These are phyloP conservation scores for Clarireedia homoeocarpa DNA, from an alignment of 2,329 filamentous ascomycete species.

Conservation along the genomic window DNA sequence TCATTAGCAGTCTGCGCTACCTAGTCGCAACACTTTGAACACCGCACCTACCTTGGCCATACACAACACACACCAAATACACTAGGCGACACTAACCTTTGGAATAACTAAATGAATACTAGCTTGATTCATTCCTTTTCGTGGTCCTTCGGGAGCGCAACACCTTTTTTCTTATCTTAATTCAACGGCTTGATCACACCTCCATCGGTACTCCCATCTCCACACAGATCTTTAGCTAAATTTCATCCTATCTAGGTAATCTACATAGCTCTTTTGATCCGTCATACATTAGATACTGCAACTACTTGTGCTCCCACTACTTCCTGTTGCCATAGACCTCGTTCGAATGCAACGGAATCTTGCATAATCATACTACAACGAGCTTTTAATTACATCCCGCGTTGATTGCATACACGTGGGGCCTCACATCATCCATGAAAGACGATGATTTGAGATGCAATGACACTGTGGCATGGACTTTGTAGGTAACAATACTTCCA, in stretches of 20 bases:
- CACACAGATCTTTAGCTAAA: not conserved
- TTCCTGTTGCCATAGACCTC: conserved; percentile 1
- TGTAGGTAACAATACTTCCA: not conserved
- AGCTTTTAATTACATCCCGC: conserved; percentile 6
- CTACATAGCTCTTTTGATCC: not conserved
- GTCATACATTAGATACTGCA: not conserved
- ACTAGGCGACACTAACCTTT: no score
- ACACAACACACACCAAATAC: no score
- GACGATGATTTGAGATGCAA: conserved; percentile 7
- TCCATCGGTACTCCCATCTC: not conserved
- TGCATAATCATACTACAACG: conserved; percentile 7
- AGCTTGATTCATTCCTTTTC: conserved; percentile 1
- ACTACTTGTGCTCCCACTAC: not conserved
- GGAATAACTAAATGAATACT: not conserved
- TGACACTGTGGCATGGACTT: not conserved
- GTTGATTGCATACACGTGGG: conserved; percentile 8
- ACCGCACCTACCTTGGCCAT: no score
- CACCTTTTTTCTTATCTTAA: conserved; percentile 1
- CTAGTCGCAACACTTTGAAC: no score
- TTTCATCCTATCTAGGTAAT: not conserved
- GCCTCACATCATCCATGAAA: not conserved
- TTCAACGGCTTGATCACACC: conserved; percentile 7
- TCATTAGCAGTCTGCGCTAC: not conserved
- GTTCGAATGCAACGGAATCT: conserved; percentile 7
- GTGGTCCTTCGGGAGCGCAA: not conserved